A percentile compares a stretch with the other conserved stretches of the same genome.
Evolutionary conservation across 768 basidiomycete species (phyloP).

Genomic region (Royoungia palumana): DNA sequence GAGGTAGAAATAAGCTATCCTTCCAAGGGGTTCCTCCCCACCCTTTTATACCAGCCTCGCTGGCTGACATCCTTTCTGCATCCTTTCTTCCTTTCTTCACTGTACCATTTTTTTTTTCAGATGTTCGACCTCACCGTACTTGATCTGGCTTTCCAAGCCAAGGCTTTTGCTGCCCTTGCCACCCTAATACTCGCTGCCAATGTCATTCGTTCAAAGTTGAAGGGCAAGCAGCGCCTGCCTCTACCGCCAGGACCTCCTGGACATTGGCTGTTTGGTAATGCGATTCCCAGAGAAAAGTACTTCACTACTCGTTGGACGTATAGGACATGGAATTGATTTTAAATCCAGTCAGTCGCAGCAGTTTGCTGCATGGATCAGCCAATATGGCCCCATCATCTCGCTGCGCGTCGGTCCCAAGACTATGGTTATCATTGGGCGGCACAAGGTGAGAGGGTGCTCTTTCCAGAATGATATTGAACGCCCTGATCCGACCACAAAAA

Average conservation of each 20-base stretch:
- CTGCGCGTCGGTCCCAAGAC: conserved; percentile 44
- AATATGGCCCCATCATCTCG: conserved; percentile 61
- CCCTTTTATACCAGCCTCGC: conserved; percentile 10
- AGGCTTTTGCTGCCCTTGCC: conserved; percentile 18
- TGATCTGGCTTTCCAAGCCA: conserved; percentile 9
- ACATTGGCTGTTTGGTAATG: conserved; percentile 33
- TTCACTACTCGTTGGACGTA: neutral
- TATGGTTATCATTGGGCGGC: conserved; percentile 34
- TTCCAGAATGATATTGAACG: neutral
- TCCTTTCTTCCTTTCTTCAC: neutral
- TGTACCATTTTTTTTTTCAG: neutral
- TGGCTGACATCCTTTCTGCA: neutral
- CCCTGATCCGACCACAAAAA: neutral
- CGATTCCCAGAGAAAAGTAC: conserved; percentile 27
- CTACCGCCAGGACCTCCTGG: conserved; percentile 32
- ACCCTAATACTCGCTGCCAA: conserved; percentile 15
- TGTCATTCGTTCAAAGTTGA: conserved; percentile 10
- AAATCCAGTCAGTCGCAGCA: conserved; percentile 29
- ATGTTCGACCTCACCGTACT: conserved; percentile 10
- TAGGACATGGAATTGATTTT: neutral
- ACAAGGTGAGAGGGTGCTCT: conserved; percentile 32
- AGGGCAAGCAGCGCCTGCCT: conserved; percentile 16
- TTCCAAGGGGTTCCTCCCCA: no score
- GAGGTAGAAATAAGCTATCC: no score
- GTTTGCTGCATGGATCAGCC: conserved; percentile 57